Conservation (phyloP, 2,329 filamentous ascomycete genomes). For the Diplodia seriata region DNA sequence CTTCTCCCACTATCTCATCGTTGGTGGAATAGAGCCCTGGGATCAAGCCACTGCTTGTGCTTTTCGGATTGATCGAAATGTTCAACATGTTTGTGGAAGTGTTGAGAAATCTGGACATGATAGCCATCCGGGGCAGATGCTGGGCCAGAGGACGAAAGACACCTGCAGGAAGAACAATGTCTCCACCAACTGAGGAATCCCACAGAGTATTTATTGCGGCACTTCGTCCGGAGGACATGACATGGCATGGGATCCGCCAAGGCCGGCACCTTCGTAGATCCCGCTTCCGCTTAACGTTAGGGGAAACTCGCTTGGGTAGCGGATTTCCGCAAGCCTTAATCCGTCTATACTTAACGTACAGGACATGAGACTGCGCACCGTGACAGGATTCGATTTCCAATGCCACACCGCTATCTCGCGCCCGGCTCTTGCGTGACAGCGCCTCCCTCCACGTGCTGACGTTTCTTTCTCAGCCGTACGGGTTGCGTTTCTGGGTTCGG, state of each 20-base stretch:
- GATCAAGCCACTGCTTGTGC: background rate
- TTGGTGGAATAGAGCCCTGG: background rate
- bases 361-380: background rate
- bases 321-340: background rate
- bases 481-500: background rate
- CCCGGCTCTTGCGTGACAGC: background rate
- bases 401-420: background rate
- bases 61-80: background rate
- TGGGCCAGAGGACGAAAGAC: background rate
- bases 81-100: background rate
- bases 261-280: background rate
- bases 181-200: too few relatives aligned
- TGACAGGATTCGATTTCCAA: constrained; percentile 21
- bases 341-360: constrained; percentile 27
- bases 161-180: too few relatives aligned
- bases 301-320: constrained; percentile 8
- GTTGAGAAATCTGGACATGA: background rate
- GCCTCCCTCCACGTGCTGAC: background rate
- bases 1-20: constrained; percentile 1
- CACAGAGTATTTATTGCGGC: background rate
- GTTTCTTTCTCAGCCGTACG: background rate
- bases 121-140: background rate
- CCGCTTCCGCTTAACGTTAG: constrained; percentile 25
- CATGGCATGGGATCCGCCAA: background rate
- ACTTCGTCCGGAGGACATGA: constrained; percentile 1